Conservation (phyloP, 331 rosid genomes). For the Quercus phellos region DNA sequence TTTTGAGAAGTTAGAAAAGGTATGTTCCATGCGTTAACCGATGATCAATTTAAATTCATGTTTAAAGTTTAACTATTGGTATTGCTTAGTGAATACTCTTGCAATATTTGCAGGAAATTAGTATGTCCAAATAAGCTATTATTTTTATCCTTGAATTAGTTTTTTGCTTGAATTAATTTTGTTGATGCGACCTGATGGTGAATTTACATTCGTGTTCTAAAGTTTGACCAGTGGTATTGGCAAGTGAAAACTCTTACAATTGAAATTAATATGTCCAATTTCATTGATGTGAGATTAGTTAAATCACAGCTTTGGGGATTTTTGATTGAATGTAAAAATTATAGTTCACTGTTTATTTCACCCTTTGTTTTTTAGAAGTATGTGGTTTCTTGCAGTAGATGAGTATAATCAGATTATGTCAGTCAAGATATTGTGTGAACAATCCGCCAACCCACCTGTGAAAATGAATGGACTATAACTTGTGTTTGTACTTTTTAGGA, state of each 20-base stretch:
- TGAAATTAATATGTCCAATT: background rate
- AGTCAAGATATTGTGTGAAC: background rate
- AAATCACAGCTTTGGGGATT: background rate
- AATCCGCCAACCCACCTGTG: too few species aligned
- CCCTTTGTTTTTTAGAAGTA: background rate
- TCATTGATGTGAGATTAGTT: background rate
- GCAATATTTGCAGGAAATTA: background rate
- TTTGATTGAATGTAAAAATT: conserved; percentile 1
- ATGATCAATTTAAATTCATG: conserved; percentile 4
- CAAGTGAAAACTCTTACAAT: conserved; percentile 8
- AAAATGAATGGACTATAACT: background rate
- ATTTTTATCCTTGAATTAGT: too few species aligned
- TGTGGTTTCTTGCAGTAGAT: background rate
- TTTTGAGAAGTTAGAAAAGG: conserved; percentile 43
- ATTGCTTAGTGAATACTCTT: conserved; percentile 3
- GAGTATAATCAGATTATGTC: background rate
- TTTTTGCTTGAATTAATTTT: too few species aligned
- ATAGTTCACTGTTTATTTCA: background rate
- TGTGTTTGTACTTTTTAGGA: background rate
- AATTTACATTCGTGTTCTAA: background rate
- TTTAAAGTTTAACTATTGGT: background rate
- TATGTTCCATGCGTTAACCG: conserved; percentile 20
- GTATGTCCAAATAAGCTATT: background rate
- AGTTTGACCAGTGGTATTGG: background rate
- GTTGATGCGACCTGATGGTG: background rate